Evolutionary conservation across 208 protist species (phyloP).

Genomic region (Trypanosoma boissoni): DNA sequence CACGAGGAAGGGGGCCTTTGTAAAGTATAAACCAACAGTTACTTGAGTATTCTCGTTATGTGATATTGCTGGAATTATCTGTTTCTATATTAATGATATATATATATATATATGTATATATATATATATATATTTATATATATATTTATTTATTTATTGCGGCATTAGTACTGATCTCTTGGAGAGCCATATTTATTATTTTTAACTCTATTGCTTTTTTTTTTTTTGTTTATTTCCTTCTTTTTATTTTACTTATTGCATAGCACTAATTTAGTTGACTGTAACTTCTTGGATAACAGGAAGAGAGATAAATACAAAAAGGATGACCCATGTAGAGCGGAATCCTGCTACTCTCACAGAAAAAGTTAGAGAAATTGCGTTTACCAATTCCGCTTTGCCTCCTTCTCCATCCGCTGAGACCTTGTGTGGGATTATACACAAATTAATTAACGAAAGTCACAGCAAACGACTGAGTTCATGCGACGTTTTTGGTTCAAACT

Average conservation of each 20-base stretch:
- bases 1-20: slow-evolving; percentile 3
- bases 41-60: no score
- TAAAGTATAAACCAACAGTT: slow-evolving; percentile 13
- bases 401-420: slow-evolving; percentile 25
- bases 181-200: slow-evolving; percentile 2
- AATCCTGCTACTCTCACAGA: slow-evolving; percentile 26
- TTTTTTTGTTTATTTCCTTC: slow-evolving; percentile 8
- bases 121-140: slow-evolving; percentile 15
- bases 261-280: no score
- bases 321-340: no score
- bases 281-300: slow-evolving; percentile 2
- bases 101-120: slow-evolving; percentile 19
- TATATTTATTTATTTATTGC: background rate
- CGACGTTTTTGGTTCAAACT: slow-evolving; percentile 19
- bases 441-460: background rate
- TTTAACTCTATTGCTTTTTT: slow-evolving; percentile 14
- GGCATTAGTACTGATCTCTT: background rate
- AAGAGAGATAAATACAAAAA: background rate
- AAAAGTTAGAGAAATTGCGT: slow-evolving; percentile 21
- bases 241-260: background rate
- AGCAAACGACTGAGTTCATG: background rate
- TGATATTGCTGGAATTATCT: no score
- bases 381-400: slow-evolving; percentile 34
- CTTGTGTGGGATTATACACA: slow-evolving; percentile 23
- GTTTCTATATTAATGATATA: no score